Evolutionary conservation across 495 filamentous ascomycete genomes (phyloP).

Genomic region (Jackrogersella minutella): DNA sequence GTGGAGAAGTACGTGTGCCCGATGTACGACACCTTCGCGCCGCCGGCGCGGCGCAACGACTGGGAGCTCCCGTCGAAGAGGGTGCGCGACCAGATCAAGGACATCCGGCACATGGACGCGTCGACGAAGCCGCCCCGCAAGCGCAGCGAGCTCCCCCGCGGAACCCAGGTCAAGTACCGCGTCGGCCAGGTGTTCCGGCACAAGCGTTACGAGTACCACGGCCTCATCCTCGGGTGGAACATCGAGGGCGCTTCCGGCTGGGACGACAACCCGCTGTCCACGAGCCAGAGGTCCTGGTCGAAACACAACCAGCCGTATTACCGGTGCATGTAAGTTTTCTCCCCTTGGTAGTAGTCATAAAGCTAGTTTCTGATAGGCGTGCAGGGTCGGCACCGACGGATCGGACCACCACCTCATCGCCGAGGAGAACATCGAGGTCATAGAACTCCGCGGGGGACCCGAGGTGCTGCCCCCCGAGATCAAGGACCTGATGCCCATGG

Average conservation of each 20-base stretch:
- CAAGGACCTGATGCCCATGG: conserved; percentile 67
- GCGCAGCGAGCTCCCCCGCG: conserved; percentile 43
- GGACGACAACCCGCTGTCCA: conserved; percentile 23
- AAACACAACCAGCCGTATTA: conserved; percentile 45
- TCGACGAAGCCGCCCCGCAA: conserved; percentile 29
- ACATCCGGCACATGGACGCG: conserved; percentile 37
- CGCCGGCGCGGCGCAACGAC: conserved; percentile 25
- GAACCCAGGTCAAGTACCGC: conserved; percentile 57
- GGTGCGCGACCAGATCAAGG: conserved; percentile 45
- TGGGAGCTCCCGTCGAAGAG: conserved; percentile 46
- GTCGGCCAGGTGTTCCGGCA: conserved; percentile 89
- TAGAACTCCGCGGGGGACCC: conserved; percentile 55
- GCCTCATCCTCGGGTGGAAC: conserved; percentile 89
- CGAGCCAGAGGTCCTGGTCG: conserved; percentile 28
- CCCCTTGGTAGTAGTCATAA: background rate
- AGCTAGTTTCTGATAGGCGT: conserved; percentile 11
- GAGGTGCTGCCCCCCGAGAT: conserved; percentile 46
- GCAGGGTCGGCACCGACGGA: conserved; percentile 69
- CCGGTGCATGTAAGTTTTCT: conserved; percentile 46
- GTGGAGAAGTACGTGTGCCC: conserved; percentile 72
- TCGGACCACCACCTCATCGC: conserved; percentile 75
- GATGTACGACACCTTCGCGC: conserved; percentile 54
- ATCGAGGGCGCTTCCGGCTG: conserved; percentile 49
- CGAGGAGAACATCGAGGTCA: conserved; percentile 82
- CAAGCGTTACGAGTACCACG: conserved; percentile 78